A percentile compares a stretch with the other conserved stretches of the same genome.
These are phyloP conservation scores for Lolium perenne DNA, from an alignment of 176 grass and related monocot species.

Conservation along the genomic window DNA sequence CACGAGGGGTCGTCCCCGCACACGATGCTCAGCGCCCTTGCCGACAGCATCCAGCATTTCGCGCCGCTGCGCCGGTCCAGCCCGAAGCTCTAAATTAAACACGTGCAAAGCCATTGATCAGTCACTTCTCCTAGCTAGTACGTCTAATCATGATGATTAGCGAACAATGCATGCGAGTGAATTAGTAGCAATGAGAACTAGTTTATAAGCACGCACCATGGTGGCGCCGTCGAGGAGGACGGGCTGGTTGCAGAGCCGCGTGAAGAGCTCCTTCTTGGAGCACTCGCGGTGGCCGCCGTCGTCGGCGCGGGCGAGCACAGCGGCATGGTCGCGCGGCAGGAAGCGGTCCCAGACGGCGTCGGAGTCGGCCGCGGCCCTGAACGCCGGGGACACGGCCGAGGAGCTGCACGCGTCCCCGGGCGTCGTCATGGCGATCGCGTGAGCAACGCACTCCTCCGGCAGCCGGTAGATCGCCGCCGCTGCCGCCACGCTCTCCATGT, in stretches of 20 bases:
- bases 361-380: slow-evolving; percentile 62
- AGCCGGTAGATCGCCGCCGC: slow-evolving; percentile 52
- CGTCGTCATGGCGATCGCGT: slow-evolving; percentile 74
- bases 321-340: slow-evolving; percentile 59
- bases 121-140: neutral
- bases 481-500: slow-evolving; percentile 27
- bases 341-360: slow-evolving; percentile 76
- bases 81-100: slow-evolving; percentile 55
- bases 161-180: neutral
- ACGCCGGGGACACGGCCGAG: slow-evolving; percentile 58
- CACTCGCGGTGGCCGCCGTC: neutral
- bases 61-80: slow-evolving; percentile 68
- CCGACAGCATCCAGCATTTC: slow-evolving; percentile 88
- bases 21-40: slow-evolving; percentile 65
- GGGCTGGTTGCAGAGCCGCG: slow-evolving; percentile 56
- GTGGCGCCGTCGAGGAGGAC: slow-evolving; percentile 75
- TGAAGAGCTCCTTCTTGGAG: slow-evolving; percentile 68
- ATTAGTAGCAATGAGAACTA: neutral
- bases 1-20: slow-evolving; percentile 48
- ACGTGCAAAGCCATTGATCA: neutral
- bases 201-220: slow-evolving; percentile 42
- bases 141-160: neutral
- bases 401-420: slow-evolving; percentile 65
- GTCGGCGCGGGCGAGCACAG: slow-evolving; percentile 58
- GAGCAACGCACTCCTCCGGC: slow-evolving; percentile 75